These are phyloP conservation scores for Scytalidium sp. DNA, from an alignment of 2,329 filamentous ascomycete species.

Conservation along the genomic window DNA sequence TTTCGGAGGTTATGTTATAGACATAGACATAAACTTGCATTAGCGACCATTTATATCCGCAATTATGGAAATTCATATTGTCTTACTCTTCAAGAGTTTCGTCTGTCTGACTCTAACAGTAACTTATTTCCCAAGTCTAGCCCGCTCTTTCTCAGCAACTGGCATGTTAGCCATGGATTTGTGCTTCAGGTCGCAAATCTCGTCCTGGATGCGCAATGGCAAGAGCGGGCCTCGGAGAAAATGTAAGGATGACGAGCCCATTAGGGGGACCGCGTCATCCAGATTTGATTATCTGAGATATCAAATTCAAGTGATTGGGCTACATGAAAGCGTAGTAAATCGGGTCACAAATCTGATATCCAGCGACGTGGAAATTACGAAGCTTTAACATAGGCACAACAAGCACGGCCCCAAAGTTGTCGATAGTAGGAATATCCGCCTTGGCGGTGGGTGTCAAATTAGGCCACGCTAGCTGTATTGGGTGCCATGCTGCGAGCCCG, in stretches of 20 bases:
- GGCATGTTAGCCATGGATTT: neutral
- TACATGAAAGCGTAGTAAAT: neutral
- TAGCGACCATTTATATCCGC: too few relatives aligned
- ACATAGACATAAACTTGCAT: too few relatives aligned
- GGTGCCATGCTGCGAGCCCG: neutral
- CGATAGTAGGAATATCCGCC: neutral
- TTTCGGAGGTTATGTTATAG: too few relatives aligned
- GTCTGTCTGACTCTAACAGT: too few relatives aligned
- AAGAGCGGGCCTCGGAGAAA: neutral
- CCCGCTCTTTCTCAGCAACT: too few relatives aligned
- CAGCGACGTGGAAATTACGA: neutral
- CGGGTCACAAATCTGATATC: neutral
- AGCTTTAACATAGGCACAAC: neutral
- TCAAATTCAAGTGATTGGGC: neutral
- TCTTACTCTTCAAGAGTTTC: too few relatives aligned
- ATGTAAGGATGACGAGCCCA: neutral
- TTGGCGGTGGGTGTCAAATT: neutral
- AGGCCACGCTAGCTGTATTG: neutral
- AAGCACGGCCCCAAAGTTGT: neutral
- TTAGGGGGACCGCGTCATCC: neutral
- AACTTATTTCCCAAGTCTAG: too few relatives aligned
- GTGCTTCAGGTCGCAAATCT: neutral
- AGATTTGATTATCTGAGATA: neutral
- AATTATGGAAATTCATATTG: too few relatives aligned
- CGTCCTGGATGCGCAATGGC: neutral